A percentile compares a stretch with the other conserved stretches of the same genome.
Conservation (phyloP, 176 grass and related monocot genomes). For the maize (Zea mays) region DNA sequence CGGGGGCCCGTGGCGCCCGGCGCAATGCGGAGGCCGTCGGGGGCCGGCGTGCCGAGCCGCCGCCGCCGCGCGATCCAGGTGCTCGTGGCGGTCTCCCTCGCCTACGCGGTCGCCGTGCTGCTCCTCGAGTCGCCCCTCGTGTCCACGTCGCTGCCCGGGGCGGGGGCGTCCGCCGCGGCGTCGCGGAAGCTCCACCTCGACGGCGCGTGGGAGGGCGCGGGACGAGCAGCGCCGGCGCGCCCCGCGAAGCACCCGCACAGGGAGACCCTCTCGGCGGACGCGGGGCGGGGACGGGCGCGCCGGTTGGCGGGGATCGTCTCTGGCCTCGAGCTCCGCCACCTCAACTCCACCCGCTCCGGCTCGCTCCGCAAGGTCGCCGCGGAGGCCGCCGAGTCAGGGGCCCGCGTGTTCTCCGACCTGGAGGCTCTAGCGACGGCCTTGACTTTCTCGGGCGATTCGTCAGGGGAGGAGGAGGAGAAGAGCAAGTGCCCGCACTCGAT, state of each 20-base stretch:
- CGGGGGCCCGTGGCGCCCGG: not conserved
- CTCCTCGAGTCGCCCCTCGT: constrained; percentile 60
- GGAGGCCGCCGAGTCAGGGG: constrained; percentile 61
- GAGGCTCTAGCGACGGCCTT: constrained; percentile 2
- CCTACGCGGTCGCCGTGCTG: constrained; percentile 49
- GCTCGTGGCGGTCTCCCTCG: constrained; percentile 44
- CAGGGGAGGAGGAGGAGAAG: constrained; percentile 35
- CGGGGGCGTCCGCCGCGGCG: not conserved
- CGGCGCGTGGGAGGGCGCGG: not conserved
- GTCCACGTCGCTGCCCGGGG: constrained; percentile 22
- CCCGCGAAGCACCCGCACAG: constrained; percentile 42
- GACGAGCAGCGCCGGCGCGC: constrained; percentile 31
- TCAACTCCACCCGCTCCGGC: constrained; percentile 54
- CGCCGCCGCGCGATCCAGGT: constrained; percentile 52
- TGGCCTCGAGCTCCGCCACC: constrained; percentile 53
- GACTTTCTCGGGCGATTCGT: not conserved
- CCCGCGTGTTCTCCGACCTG: constrained; percentile 56
- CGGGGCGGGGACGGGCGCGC: not conserved
- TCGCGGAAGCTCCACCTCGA: constrained; percentile 38
- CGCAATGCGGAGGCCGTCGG: constrained; percentile 65
- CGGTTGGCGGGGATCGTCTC: constrained; percentile 49
- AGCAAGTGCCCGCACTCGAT: constrained; percentile 83
- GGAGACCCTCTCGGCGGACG: constrained; percentile 38
- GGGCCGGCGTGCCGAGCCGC: constrained; percentile 25
- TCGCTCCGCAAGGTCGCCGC: constrained; percentile 63